Base-by-base conservation (phyloP, 208 protist species). In the Acanthamoeba triangularis region DNA sequence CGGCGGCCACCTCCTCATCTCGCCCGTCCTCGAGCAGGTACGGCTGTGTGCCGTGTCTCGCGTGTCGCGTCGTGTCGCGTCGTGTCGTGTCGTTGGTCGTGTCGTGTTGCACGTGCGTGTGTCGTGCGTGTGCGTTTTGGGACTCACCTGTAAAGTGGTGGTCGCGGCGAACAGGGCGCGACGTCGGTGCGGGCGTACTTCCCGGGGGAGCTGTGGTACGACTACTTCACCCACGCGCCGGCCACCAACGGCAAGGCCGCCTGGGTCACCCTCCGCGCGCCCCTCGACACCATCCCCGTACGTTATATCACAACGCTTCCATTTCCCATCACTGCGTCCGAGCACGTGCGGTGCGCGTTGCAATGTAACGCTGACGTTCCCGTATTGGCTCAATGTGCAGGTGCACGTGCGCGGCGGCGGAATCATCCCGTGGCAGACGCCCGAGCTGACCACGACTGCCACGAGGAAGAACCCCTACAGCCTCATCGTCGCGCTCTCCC, bases 151-250 rank as follows among this genome's bases (percentile, higher is more conserved):
- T n/a, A n/a, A n/a, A n/a, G n/a, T n/a, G n/a, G n/a, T n/a, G n/a
- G n/a, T n/a, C n/a, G 72, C 28, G 6, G 93, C 41, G 41, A 44
- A 14, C 14, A 85, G 59, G 96, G 95, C 54, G 84, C 72, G 5
- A 95, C 78, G 10, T 87, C 80, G 13, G 97, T 98, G 4, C 25
- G 16, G 20, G 98, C 82, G 7, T 98, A 98, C 80, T 97, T 98
- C 95, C 97, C 98, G 33, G 52, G 49, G 30, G 80, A 35, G 28
- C 47, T 95, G 11, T 99, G 98, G 98, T 94, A 94, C 47, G 65
- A 94, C 54, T 94, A 69, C 69, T 94, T 54, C 49, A 94, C 65
- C 5, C 59, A 44, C 49, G 59, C 30, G 2, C 93, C 49, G 37
- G 7, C 37, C 8, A 91, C 80, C 52, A 90, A 65, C 30, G 93